Base-by-base conservation (phyloP, 768 basidiomycete species). In the Podaxis rugospora region DNA sequence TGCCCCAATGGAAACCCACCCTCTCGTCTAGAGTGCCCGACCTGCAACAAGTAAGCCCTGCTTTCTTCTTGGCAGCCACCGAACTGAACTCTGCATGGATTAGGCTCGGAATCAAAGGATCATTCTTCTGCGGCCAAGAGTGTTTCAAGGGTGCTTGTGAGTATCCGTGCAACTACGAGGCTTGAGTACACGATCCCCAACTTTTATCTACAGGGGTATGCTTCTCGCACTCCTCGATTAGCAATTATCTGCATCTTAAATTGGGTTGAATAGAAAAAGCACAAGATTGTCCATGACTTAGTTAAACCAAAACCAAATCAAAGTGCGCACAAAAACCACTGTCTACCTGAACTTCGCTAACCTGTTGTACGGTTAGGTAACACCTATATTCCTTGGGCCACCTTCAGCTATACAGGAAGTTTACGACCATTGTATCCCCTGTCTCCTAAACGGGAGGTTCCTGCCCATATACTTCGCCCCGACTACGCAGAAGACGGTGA, bases 101-200 rank as follows among this genome's bases (percentile, higher is more conserved):
- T 65, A 93, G 92, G 71, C 79, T 93, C 36, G 90, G 89, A 55
- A 88, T 94, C 64, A 81, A 80, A 51, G 90, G 92, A 32, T 93
- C 92, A 35, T 91, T 89, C 71, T 98, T 95, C 76, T 98, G 96
- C 65, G 86, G 88, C 25, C 96, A 98, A 74, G 93, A 92, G 54
- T 98, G 96, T 76, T 98, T 98, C 84, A 98, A 97, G 75, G 83
- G 87, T 51, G 89, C 84, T 72, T 98, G 96, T 95, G 72, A 79
- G 94, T 80, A 52, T 51, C 37, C 16, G 47, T 40, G 55, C 49
- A 61, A 2, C 21, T 28, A 16, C n/a, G 11, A 52, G 9, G 2
- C 28, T 57, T 64, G 60, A 49, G 62, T 62, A 49, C 27, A 50
- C 18, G 62, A 53, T 56, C 61, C 56, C 35, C 40, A 35, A 50